Evolutionary conservation across 495 filamentous ascomycete genomes (phyloP), one percentile per base, ranked within the genome.

Genomic region (Apodospora peruviana): DNA sequence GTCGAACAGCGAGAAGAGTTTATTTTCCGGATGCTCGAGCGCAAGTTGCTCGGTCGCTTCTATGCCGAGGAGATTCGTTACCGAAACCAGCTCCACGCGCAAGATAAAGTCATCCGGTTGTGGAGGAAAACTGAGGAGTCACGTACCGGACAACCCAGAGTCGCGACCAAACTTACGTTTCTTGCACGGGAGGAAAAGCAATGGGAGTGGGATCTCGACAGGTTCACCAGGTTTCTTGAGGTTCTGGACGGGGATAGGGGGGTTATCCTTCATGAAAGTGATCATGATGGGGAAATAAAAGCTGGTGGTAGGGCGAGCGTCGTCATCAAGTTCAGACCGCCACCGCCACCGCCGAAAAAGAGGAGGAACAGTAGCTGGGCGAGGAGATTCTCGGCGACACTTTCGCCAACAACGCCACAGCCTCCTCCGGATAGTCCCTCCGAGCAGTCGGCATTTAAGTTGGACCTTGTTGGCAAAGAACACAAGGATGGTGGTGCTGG

Each of bases 51-150:
- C 10, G 25, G 34, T 23, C 43, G 43, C 4, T 46, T 46, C 34
- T 46, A 46, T 29, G 25, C 43, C 29, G 43, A 46, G 21, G 43
- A 46, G 32, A 46, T 46, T 2, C 34, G 27, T 3, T 46, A 46
- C 32, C 35, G 34, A 10, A 29, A 21, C 16, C 27, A 46, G 29
- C 43, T 46, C 16, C 32, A 46, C 18, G 43, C 43, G 2, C 43
- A 46, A 29, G 43, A 29, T 10, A 46, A 46, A 18, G 43, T 46
- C 1, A 38, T 46, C 14, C 43, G 43, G 25, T 29, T 46, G 11
- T 46, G 43, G 43, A 36, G 34, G 14, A 46, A 46, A 29, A 46
- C 14, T 9, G 43, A 32, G 14, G 27, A 32, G 14, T 7, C 7
- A 14, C 7, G 7, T 7, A 7, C 27, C 7, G 27, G 14, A 46